Evolutionary conservation across 495 filamentous ascomycete genomes (phyloP).

Genomic region (Terfezia boudieri): DNA sequence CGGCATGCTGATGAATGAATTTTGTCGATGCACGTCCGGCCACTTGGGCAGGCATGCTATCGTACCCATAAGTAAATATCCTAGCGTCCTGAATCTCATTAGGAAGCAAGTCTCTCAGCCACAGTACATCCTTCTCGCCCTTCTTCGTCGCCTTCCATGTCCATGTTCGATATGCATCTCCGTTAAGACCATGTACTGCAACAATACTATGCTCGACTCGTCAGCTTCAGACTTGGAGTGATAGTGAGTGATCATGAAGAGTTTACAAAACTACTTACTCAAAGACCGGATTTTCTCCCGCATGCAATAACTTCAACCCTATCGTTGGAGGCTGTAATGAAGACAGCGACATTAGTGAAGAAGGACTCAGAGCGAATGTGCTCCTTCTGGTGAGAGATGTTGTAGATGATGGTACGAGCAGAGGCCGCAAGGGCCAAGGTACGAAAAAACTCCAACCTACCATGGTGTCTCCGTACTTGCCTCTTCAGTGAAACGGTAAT

Average conservation of each 20-base stretch:
- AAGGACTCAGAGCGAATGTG: too few relatives aligned
- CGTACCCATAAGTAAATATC: slow-evolving; percentile 66
- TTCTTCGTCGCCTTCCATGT: slow-evolving; percentile 25
- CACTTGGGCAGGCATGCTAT: slow-evolving; percentile 45
- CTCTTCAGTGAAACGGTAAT: too few relatives aligned
- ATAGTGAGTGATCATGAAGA: background rate
- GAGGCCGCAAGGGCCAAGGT: too few relatives aligned
- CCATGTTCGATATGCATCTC: slow-evolving; percentile 56
- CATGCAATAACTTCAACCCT: background rate
- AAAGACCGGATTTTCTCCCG: background rate
- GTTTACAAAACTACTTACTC: background rate
- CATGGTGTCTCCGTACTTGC: too few relatives aligned
- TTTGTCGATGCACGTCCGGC: slow-evolving; percentile 44
- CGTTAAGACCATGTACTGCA: slow-evolving; percentile 64
- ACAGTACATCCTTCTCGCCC: slow-evolving; percentile 39
- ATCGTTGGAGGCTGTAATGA: background rate
- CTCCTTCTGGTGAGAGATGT: too few relatives aligned
- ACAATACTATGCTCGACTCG: slow-evolving; percentile 14
- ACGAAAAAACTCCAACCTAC: too few relatives aligned
- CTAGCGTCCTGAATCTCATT: slow-evolving; percentile 39
- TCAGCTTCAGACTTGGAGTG: background rate
- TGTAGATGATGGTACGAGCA: too few relatives aligned
- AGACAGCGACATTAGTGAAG: background rate
- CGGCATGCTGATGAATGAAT: slow-evolving; percentile 62
- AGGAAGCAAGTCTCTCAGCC: slow-evolving; percentile 56